Evolutionary conservation across 495 filamentous ascomycete species (phyloP).

Genomic region (Pyrenopolyporus hunteri): DNA sequence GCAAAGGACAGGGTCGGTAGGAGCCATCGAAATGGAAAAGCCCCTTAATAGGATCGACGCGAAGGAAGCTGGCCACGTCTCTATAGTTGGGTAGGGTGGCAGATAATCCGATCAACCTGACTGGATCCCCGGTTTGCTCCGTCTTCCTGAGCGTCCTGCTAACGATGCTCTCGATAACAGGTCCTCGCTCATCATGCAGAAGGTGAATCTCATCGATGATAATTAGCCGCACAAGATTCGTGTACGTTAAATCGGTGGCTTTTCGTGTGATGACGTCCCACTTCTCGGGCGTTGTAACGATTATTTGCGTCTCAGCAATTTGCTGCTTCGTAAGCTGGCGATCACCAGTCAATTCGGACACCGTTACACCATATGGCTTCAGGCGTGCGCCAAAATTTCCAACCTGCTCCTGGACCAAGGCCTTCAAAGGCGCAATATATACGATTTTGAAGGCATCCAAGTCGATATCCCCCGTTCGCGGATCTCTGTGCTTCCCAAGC

Average conservation of each 20-base stretch:
- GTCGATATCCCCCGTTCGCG: constrained; percentile 84
- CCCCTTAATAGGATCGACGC: constrained; percentile 83
- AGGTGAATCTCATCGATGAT: constrained; percentile 99
- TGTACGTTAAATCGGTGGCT: constrained; percentile 95
- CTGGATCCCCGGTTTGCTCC: constrained; percentile 90
- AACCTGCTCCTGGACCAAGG: constrained; percentile 94
- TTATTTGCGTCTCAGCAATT: constrained; percentile 96
- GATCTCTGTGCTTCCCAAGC: constrained; percentile 92
- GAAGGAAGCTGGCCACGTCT: constrained; percentile 95
- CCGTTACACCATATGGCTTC: constrained; percentile 87
- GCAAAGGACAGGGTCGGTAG: constrained; percentile 88
- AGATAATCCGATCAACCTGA: constrained; percentile 89
- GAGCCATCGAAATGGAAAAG: constrained; percentile 97
- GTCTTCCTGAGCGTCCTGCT: constrained; percentile 89
- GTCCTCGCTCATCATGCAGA: constrained; percentile 95
- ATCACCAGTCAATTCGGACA: constrained; percentile 94
- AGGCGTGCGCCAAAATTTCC: constrained; percentile 94
- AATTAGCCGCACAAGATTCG: constrained; percentile 90
- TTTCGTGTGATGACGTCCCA: constrained; percentile 99
- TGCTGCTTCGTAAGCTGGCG: constrained; percentile 98
- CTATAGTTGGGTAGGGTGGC: constrained; percentile 96
- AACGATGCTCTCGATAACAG: constrained; percentile 96
- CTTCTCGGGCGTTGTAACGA: constrained; percentile 98
- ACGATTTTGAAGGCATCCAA: constrained; percentile 97
- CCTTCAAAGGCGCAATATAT: constrained; percentile 93